Base-by-base conservation (phyloP, 2,329 filamentous ascomycete genomes). In the Drechslerella dactyloides region DNA sequence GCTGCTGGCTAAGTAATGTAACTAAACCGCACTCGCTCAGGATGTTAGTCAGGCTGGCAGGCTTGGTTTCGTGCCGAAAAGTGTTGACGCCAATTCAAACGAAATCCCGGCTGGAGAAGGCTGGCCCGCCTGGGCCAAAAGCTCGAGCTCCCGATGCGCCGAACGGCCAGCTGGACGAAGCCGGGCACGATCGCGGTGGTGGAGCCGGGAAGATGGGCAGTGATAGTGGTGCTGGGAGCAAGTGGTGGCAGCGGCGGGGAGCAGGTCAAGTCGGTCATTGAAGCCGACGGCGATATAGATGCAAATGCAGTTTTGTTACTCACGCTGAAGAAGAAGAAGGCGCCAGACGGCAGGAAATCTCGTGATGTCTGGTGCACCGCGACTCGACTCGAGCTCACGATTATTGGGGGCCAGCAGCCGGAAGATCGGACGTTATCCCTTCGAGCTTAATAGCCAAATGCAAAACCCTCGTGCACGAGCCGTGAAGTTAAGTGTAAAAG, bases 401-500 rank as follows among this genome's bases (percentile, higher is more conserved):
- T 15, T 51, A n/a, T n/a, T n/a, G n/a, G 55, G 42, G 52, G 30
- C 33, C 19, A n/a, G 30, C 50, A 37, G 44, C 60, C 52, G 61
- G 53, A 53, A 65, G 61, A 57, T 65, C 61, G 61, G 61, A 58
- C 53, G 61, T 56, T 57, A 48, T 55, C 7, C 2, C 44, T 33
- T 48, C 11, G 44, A 30, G 23, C 50, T 53, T 33, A 35, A 53
- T n/a, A 44, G 15, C 44, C 6, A 51, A 51, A 8, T 33, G 23
- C 23, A 11, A 27, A 52, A 52, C 48, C 48, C 24, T 52, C 48
- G 17, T 21, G 44, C 8, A 48, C 44, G 44, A 8, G 21, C 44
- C 15, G n/a, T 17, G 40, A 6, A 3, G 40, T 15, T 3, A 3
- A 17, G 4, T 6, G 5, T 4, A 44, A 44, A 17, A 17, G 17